phyloP scores from a whole-genome alignment of 2,329 filamentous ascomycete genomes.

The Calonectria hongkongensis region DNA sequence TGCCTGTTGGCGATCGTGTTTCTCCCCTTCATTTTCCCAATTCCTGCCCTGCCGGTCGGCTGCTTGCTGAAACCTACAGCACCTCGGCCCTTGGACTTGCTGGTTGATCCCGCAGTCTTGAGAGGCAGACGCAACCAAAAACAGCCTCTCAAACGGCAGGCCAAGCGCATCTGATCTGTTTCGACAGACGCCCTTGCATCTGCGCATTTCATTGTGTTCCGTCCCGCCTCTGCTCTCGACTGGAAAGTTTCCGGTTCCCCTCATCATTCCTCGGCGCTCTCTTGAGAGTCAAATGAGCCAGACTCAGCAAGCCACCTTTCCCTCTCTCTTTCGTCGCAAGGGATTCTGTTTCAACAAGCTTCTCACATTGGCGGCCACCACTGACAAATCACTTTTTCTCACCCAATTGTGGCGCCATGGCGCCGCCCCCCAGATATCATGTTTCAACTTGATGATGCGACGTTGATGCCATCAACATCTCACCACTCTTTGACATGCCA shows the following conservation, averaged over 20 bases:
- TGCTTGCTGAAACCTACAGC: conserved; percentile 23
- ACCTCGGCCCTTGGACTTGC: conserved; percentile 2
- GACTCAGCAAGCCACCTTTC: conserved; percentile 12
- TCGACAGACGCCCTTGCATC: neutral
- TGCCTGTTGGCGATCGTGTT: neutral
- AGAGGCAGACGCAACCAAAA: neutral
- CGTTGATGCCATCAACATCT: conserved; percentile 17
- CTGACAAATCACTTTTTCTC: conserved; percentile 3
- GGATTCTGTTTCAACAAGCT: conserved; percentile 6
- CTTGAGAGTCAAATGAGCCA: neutral
- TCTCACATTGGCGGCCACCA: neutral
- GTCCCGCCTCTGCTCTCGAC: neutral
- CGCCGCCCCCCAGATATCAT: neutral
- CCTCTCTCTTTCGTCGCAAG: neutral
- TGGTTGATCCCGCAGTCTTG: neutral
- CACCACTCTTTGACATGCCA: conserved; percentile 5
- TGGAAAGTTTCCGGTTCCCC: conserved; percentile 15
- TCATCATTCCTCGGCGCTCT: conserved; percentile 4
- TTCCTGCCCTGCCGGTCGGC: conserved; percentile 12
- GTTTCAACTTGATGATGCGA: conserved; percentile 33
- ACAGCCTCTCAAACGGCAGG: neutral
- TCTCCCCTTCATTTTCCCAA: neutral
- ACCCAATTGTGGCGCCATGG: conserved; percentile 9
- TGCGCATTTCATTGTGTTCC: neutral
- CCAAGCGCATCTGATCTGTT: neutral